phyloP scores from a whole-genome alignment of 2,329 filamentous ascomycete species.

The Aspergillus tubingensis region DNA sequence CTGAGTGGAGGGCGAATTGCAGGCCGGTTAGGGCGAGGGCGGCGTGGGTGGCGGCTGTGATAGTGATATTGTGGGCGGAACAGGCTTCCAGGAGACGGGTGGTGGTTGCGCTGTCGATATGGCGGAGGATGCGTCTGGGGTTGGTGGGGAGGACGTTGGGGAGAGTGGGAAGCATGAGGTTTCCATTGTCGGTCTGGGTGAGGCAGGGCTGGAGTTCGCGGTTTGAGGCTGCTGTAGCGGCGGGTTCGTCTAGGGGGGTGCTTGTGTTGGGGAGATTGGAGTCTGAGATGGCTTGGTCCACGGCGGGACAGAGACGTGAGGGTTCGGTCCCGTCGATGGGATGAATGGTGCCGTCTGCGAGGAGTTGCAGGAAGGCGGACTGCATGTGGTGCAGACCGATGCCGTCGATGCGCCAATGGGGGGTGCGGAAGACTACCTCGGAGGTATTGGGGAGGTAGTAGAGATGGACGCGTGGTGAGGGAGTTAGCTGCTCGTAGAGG shows the following conservation, averaged over 20 bases:
- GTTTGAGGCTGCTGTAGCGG: conserved; percentile 55
- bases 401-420: background rate
- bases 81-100: background rate
- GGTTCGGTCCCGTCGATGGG: background rate
- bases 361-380: background rate
- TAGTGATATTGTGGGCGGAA: background rate
- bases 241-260: conserved; percentile 69
- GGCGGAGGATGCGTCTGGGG: background rate
- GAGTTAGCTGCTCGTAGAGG: background rate
- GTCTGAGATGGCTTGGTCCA: conserved; percentile 35
- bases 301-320: conserved; percentile 4
- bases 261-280: conserved; percentile 55
- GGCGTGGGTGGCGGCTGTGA: background rate
- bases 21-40: background rate
- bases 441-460: background rate
- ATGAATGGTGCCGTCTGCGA: background rate
- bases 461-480: background rate
- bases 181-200: background rate
- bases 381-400: background rate
- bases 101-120: background rate
- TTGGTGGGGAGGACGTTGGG: background rate
- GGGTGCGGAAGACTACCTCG: background rate
- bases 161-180: background rate
- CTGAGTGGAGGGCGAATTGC: background rate
- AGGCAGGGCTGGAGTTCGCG: background rate